Percentiles rank a stretch among this genome's conserved stretches.
Evolutionary conservation across 225 moss, liverwort and hornwort species (phyloP).

Genomic region (Pleurozium schreberi): DNA sequence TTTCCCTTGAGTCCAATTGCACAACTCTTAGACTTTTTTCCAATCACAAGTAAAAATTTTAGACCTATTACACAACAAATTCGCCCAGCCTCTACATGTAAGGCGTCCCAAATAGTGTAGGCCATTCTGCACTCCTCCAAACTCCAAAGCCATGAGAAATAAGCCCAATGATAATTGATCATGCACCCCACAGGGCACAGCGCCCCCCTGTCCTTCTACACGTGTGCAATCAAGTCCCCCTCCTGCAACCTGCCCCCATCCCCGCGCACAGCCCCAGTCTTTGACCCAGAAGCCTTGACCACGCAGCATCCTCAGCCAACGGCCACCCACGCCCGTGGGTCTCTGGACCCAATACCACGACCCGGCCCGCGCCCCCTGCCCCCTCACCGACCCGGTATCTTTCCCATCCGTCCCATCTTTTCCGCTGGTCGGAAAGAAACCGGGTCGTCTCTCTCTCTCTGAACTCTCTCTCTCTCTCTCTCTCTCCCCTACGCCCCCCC

Average conservation of each 20-base stretch:
- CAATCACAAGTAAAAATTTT: neutral
- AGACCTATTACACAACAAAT: neutral
- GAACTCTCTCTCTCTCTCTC: neutral
- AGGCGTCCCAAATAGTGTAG: neutral
- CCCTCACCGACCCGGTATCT: neutral
- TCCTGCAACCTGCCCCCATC: neutral
- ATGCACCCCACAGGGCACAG: neutral
- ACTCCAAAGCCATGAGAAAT: neutral
- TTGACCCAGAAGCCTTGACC: conserved; percentile 12
- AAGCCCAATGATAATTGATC: conserved; percentile 4
- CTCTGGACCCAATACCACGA: neutral
- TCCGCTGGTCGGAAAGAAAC: conserved; percentile 11
- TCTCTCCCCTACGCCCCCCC: neutral
- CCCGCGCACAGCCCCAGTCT: neutral
- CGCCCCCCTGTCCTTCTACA: neutral
- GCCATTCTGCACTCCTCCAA: neutral
- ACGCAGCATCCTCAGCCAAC: neutral
- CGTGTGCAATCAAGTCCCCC: conserved; percentile 17
- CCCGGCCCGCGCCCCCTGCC: neutral
- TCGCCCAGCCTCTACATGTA: neutral
- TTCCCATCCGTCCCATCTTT: neutral
- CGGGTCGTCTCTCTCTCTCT: neutral
- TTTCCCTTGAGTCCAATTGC: accelerated
- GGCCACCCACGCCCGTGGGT: conserved; percentile 1
- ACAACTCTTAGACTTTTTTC: neutral